Percentiles rank a stretch among this genome's conserved stretches.
Evolutionary conservation across 2,329 filamentous ascomycete genomes (phyloP).

Genomic region (Arachnomyces sp.): DNA sequence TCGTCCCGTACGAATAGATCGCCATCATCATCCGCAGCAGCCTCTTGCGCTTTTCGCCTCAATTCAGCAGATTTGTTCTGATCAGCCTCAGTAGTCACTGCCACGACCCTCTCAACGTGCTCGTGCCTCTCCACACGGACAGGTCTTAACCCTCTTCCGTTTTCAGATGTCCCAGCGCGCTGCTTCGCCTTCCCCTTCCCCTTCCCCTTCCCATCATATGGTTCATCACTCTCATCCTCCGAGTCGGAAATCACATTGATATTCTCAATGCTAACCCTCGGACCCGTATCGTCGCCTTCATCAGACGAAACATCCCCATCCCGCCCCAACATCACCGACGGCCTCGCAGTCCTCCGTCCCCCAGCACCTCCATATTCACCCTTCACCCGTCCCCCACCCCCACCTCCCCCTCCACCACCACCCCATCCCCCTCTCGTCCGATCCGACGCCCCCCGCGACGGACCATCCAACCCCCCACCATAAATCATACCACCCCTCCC

Average conservation of each 20-base stretch:
- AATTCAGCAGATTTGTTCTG: slow-evolving; percentile 36
- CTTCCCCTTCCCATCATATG: slow-evolving; percentile 19
- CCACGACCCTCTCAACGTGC: slow-evolving; percentile 46
- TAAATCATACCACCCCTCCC: slow-evolving; percentile 21
- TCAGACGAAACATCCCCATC: slow-evolving; percentile 40
- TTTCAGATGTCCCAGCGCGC: slow-evolving; percentile 12
- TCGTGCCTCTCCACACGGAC: slow-evolving; percentile 49
- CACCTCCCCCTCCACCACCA: slow-evolving; percentile 21
- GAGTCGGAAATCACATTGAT: slow-evolving; percentile 50
- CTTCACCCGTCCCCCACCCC: slow-evolving; percentile 26
- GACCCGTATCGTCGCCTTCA: slow-evolving; percentile 40
- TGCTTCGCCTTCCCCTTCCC: slow-evolving; percentile 26
- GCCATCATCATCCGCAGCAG: slow-evolving; percentile 23
- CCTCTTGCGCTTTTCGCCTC: slow-evolving; percentile 26
- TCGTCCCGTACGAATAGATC: slow-evolving; percentile 28
- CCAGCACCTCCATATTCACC: slow-evolving; percentile 17
- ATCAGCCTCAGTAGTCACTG: slow-evolving; percentile 47
- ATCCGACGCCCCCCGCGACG: slow-evolving; percentile 17
- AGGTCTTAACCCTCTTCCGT: slow-evolving; percentile 35
- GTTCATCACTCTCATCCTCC: slow-evolving; percentile 27
- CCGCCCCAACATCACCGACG: slow-evolving; percentile 14
- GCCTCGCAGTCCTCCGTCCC: slow-evolving; percentile 14
- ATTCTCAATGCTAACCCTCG: slow-evolving; percentile 48
- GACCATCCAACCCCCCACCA: slow-evolving; percentile 17
- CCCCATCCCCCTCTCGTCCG: slow-evolving; percentile 19